A percentile compares a stretch with the other conserved stretches of the same genome.
Evolutionary conservation across 768 basidiomycete species (phyloP).

Genomic region (Termitomyces sp.): DNA sequence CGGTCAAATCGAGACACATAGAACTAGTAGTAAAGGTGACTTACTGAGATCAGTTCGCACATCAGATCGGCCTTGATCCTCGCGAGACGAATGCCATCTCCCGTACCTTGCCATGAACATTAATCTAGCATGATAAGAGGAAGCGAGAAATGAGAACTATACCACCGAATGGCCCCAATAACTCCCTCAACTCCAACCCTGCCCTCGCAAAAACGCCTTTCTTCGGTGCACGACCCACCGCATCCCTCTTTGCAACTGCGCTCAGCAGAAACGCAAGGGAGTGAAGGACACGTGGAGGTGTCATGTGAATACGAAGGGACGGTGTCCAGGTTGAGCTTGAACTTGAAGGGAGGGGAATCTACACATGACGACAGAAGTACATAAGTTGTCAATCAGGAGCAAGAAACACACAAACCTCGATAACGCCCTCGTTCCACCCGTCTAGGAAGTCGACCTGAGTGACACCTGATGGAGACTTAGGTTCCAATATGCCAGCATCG

Average conservation of each 20-base stretch:
- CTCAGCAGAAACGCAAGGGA: constrained; percentile 64
- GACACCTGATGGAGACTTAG: background rate
- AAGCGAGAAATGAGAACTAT: constrained; percentile 13
- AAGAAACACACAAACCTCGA: constrained; percentile 19
- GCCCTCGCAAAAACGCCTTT: constrained; percentile 64
- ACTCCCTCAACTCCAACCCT: constrained; percentile 46
- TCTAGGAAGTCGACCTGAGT: background rate
- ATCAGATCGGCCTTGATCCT: constrained; percentile 66
- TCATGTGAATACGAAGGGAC: constrained; percentile 46
- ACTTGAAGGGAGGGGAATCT: constrained; percentile 25
- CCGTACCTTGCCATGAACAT: background rate
- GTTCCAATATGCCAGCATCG: constrained; percentile 47
- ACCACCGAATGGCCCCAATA: constrained; percentile 15
- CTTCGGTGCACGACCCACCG: constrained; percentile 69
- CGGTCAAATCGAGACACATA: too few species aligned
- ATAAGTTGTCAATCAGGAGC: background rate
- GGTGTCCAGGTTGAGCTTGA: background rate
- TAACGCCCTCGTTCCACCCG: constrained; percentile 28
- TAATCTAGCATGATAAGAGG: background rate
- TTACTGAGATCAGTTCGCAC: constrained; percentile 63
- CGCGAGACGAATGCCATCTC: constrained; percentile 22
- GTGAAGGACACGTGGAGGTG: constrained; percentile 64
- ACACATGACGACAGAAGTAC: constrained; percentile 8
- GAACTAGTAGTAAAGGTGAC: constrained; percentile 10
- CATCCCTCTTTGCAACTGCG: constrained; percentile 62